Evolutionary conservation across 805 yeast species (phyloP).

Genomic region (Wickerhamomyces kurtzmanii): DNA sequence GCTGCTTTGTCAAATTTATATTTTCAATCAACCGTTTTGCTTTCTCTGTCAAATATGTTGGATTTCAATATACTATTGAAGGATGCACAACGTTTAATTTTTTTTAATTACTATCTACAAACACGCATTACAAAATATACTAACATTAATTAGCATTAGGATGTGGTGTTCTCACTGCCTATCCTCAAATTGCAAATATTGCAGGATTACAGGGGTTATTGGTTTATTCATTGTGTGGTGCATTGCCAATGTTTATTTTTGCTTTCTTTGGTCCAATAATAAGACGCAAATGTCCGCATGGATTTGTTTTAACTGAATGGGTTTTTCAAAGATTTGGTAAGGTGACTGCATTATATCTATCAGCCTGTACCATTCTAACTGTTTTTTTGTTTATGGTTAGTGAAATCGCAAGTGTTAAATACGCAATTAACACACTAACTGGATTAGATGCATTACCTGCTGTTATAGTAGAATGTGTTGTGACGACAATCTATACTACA

Average conservation of each 20-base stretch:
- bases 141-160: conserved; percentile 53
- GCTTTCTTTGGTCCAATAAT: conserved; percentile 76
- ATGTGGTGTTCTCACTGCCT: conserved; percentile 79
- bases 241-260: conserved; percentile 79
- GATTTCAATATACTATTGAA: too few species aligned
- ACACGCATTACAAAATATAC: too few species aligned
- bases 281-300: conserved; percentile 73
- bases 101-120: too few species aligned
- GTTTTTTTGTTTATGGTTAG: conserved; percentile 82
- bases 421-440: conserved; percentile 69
- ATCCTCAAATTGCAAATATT: conserved; percentile 76
- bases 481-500: conserved; percentile 79
- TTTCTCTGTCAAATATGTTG: too few species aligned
- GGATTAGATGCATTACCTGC: conserved; percentile 73
- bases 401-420: conserved; percentile 73
- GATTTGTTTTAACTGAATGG: conserved; percentile 92
- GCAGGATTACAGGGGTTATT: conserved; percentile 83
- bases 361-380: conserved; percentile 76
- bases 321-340: conserved; percentile 75
- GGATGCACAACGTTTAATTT: too few species aligned
- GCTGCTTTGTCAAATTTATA: too few species aligned
- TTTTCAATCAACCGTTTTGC: too few species aligned
- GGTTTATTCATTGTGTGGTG: conserved; percentile 71
- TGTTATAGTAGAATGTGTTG: conserved; percentile 75
- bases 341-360: conserved; percentile 61